Evolutionary conservation across 73 alveolate species (phyloP).

Genomic region (Symbiodinium natans): DNA sequence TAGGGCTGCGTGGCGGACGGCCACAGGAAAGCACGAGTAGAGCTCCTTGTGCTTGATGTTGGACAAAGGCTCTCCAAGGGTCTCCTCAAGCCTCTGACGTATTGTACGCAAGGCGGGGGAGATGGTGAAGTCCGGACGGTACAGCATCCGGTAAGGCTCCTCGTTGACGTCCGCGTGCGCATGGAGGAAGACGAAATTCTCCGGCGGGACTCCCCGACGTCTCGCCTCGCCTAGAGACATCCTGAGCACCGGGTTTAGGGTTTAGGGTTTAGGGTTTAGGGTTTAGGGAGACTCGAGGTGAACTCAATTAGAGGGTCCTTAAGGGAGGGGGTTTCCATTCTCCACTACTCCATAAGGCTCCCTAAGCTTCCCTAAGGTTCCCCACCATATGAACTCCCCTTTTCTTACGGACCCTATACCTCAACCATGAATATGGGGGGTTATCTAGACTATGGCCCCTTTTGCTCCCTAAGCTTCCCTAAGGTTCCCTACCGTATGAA

Average conservation of each 20-base stretch:
- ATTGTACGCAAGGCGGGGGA: not conserved
- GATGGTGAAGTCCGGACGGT: not conserved
- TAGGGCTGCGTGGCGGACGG: not conserved
- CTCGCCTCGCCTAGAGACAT: not conserved
- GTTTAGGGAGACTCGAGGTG: too few species aligned
- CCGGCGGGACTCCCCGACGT: not conserved
- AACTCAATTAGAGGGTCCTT: too few species aligned
- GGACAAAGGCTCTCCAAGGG: not conserved
- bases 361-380: too few species aligned
- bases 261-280: too few species aligned
- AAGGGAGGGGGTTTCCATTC: too few species aligned
- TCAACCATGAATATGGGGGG: too few species aligned
- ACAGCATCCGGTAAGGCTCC: not conserved
- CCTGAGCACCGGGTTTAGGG: not conserved
- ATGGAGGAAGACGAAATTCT: not conserved
- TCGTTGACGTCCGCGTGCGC: not conserved
- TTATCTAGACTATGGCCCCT: too few species aligned
- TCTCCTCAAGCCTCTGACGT: not conserved
- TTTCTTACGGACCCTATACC: too few species aligned
- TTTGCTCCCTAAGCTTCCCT: too few species aligned
- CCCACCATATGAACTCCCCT: too few species aligned
- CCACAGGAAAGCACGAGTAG: slow-evolving; percentile 1
- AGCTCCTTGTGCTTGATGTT: not conserved
- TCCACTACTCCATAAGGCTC: too few species aligned
- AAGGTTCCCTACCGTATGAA: too few species aligned